Base-by-base conservation (phyloP, 1,284 basidiomycete species). In the Flammula alnicola region DNA sequence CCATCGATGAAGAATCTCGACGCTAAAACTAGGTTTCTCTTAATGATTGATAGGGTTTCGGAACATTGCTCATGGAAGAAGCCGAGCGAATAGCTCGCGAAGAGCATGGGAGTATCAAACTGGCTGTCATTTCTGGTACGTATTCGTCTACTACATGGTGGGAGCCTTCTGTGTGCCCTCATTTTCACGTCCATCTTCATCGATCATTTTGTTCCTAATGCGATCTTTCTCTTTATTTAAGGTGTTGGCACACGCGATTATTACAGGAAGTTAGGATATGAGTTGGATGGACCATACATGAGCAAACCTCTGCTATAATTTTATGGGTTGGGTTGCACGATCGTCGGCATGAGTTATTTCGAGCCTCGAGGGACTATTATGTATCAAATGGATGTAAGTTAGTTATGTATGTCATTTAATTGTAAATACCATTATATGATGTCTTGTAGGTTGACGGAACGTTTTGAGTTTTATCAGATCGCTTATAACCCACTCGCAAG, bases 1-100 rank as follows among this genome's bases (percentile, higher is more conserved):
- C 16, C 32, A 46, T 36, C 29, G 23, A 16, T 30, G 7, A 31
- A 22, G 29, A 22, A 12, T 51, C 23, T 16, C 35, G 33, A 32
- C 29, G 30, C 9, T 22, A 36, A 5, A 39, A 44, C 10, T 36
- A 33, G 36, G 56, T 31, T 19, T 38, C 40, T 33, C 52, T 50
- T 17, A 23, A 47, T 47, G n/a, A n/a, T n/a, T n/a, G n/a, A 27
- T 44, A 93, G 81, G 97, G 97, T 7, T 98, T 99, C 66, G 97
- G 97, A 16, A 98, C 95, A 20, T 68, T 99, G 53, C 74, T 99
- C 52, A 99, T 99, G 97, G 97, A 99, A 69, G 96, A 99, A 74
- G 97, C 97, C 1, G 97, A 99, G 71, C 80, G 94, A 55, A 99
- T 99, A 72, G 95, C 97, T n/a, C 78, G 88, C 55, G 96, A 98